phyloP scores from a whole-genome alignment of 2,329 filamentous ascomycete species.

The Elsinoe australis region DNA sequence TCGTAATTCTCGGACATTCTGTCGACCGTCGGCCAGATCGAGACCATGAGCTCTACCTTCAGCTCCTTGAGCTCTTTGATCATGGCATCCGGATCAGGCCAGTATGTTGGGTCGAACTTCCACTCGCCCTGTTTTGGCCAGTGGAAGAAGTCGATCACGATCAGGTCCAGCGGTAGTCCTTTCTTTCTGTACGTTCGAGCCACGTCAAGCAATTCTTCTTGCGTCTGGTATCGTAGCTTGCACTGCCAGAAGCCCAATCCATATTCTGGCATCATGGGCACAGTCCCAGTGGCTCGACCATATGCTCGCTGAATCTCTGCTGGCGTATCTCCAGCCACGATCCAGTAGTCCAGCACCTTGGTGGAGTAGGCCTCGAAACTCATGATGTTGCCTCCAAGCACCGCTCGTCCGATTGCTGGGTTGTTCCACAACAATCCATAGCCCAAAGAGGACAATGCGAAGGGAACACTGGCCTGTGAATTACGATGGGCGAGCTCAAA shows the following conservation, averaged over 20 bases:
- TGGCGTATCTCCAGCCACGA: slow-evolving; percentile 52
- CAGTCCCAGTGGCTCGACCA: slow-evolving; percentile 49
- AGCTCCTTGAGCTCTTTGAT: slow-evolving; percentile 52
- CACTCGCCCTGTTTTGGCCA: slow-evolving; percentile 61
- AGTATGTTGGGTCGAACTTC: slow-evolving; percentile 57
- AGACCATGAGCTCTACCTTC: slow-evolving; percentile 59
- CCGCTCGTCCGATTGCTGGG: slow-evolving; percentile 52
- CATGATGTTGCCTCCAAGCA: slow-evolving; percentile 55
- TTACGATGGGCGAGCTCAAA: slow-evolving; percentile 60
- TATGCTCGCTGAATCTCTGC: slow-evolving; percentile 52
- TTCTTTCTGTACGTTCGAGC: slow-evolving; percentile 52
- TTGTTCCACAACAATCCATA: slow-evolving; percentile 63
- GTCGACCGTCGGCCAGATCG: slow-evolving; percentile 62
- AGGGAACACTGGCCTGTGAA: slow-evolving; percentile 58
- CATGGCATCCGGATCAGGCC: slow-evolving; percentile 62
- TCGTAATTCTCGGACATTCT: slow-evolving; percentile 50
- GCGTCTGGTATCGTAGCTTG: slow-evolving; percentile 58
- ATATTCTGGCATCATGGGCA: slow-evolving; percentile 62
- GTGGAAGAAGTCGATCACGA: slow-evolving; percentile 63
- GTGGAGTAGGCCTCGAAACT: slow-evolving; percentile 55
- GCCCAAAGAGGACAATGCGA: slow-evolving; percentile 51
- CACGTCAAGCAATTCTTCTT: slow-evolving; percentile 54
- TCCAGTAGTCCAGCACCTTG: slow-evolving; percentile 54
- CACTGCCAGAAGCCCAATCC: slow-evolving; percentile 63
- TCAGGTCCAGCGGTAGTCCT: slow-evolving; percentile 53